Evolutionary conservation across 257 asterid species (phyloP), one percentile per base, ranked within the genome.

Genomic region (Primulina huaijiensis): DNA sequence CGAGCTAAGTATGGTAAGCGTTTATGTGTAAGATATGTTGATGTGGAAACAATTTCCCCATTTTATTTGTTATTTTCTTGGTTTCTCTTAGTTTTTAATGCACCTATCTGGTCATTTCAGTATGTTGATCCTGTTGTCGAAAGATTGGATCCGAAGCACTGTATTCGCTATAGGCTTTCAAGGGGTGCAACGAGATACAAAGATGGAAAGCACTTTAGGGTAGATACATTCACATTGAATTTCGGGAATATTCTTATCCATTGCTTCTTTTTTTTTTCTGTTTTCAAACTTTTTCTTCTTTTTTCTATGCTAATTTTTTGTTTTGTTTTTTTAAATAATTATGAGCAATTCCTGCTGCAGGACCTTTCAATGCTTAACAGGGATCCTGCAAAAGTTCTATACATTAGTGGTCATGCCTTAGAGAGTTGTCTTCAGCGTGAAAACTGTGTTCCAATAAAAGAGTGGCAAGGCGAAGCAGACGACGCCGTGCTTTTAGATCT

Each of bases 401-500:
- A 93, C 56, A 25, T 90, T 65, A 89, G 98, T 68, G 95, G 84
- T 34, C 86, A 86, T 69, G 94, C 95, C 60, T 74, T 86, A 65
- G 97, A 92, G 75, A 84, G 76, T 76, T 84, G 89, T 65, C 97
- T 92, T 73, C 98, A 92, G 78, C 85, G 89, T 61, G 97, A 92
- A 70, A 92, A 90, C 59, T 78, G 80, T 71, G 72, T 90, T 68
- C 82, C 82, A 67, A 57, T 92, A 78, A 90, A 89, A 80, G 77
- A 83, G 64, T 92, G 92, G 93, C 78, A 75, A 77, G 97, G 98
- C 33, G 97, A 90, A 78, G 70, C 76, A 7, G 96, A 90, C 0
- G 98, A 90, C 73, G 88, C 98, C n/a, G 80, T 82, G 53, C 97
- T 92, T 65, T 11, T 92, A 73, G 96, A 92, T 85, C 92, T 90